Base-by-base conservation (phyloP, 2,329 filamentous ascomycete genomes). In the Penicillium sp. region DNA sequence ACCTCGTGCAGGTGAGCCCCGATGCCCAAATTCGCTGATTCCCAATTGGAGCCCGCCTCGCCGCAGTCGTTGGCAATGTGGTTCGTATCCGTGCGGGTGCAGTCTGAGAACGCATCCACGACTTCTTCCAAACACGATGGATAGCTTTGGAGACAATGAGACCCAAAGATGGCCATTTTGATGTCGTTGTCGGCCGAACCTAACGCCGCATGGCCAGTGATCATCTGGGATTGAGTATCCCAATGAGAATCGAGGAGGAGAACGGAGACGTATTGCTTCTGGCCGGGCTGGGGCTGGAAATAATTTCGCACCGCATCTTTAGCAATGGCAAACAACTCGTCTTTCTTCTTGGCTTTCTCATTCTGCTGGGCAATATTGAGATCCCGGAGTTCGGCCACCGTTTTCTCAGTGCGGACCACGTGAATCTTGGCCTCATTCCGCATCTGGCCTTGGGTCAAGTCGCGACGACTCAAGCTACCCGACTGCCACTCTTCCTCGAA, bases 401-500 rank as follows among this genome's bases (percentile, higher is more conserved):
- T 96, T 76, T 91, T 91, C 59, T 92, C 85, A 37, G 86, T 84
- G 55, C 90, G 85, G 62, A 99, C 87, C 53, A 97, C 75, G 71
- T 97, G 93, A 26, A 99, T 81, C 66, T 90, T 93, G 13, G 93
- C 92, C 73, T 97, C 92, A 34, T 91, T 96, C 59, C 93, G 88
- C 85, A 94, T 92, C 24, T 84, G 83, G 7, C 86, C 87, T 26
- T 79, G 80, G 52, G 86, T 83, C 59, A 81, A 80, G 70, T 97
- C 94, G 38, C 88, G 86, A 63, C 84, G 82, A 57, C 89, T 93
- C 57, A 90, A 81, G 2, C 90, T 89, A 8, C 92, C 92, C 3
- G 86, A 85, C 58, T 89, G 89, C 94, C 94, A 97, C 70, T 96
- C 90, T 73, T 99, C 94, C 66, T 97, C 94, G 60, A 96, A 92